These are phyloP conservation scores for Centaurea solstitialis DNA, from an alignment of 129 eudicot species.

Conservation along the genomic window DNA sequence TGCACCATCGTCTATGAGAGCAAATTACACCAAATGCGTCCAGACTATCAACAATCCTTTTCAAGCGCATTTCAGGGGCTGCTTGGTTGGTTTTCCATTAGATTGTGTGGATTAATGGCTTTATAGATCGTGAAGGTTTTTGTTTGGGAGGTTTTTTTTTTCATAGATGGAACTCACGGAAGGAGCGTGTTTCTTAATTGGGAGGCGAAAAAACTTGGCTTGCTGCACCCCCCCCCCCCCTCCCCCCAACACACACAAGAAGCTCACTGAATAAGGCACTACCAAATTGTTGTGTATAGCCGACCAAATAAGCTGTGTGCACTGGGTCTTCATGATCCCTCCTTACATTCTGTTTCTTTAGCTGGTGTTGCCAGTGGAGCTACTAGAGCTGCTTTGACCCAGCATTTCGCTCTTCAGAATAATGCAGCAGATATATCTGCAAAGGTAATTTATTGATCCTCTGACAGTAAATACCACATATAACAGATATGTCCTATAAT, in stretches of 20 bases:
- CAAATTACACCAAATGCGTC: conserved; percentile 2
- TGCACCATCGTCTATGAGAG: neutral
- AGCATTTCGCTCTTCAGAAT: conserved; percentile 96
- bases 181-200: no score
- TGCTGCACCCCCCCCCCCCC: no score
- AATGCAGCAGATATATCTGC: conserved; percentile 99
- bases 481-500: neutral
- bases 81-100: no score
- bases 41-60: conserved; percentile 4
- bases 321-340: conserved; percentile 1
- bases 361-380: conserved; percentile 99
- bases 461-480: neutral
- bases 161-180: no score
- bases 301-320: no score
- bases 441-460: conserved; percentile 52
- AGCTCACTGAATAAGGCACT: no score
- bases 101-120: no score
- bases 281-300: no score
- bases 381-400: conserved; percentile 99
- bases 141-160: no score
- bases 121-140: no score
- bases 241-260: no score
- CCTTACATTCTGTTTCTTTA: conserved; percentile 37
- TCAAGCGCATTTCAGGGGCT: neutral
- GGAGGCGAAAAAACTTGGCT: no score